Percentiles rank a stretch among this genome's conserved stretches.
Evolutionary conservation across 2,329 filamentous ascomycete species (phyloP).

Genomic region (Colletotrichum tabaci): DNA sequence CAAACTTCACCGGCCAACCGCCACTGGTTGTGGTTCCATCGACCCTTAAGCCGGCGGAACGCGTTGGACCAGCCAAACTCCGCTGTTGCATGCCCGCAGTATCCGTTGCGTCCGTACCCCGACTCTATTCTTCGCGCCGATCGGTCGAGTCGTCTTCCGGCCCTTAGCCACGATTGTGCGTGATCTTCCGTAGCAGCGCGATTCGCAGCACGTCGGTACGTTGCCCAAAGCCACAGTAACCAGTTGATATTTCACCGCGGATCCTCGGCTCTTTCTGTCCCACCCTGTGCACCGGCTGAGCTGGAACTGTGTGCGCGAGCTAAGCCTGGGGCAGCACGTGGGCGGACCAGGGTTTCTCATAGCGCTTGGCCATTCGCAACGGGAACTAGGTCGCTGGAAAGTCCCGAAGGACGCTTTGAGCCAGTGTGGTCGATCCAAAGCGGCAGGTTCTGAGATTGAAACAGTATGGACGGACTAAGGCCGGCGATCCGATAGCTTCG

Average conservation of each 20-base stretch:
- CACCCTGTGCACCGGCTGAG: too few species aligned
- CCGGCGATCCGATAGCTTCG: neutral
- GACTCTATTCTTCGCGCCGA: neutral
- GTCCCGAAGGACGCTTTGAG: too few species aligned
- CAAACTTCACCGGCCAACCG: neutral
- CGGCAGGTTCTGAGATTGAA: neutral
- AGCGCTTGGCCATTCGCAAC: neutral
- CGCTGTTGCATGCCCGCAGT: neutral
- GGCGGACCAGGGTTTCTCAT: neutral
- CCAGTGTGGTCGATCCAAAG: neutral
- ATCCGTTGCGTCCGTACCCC: slow-evolving; percentile 26
- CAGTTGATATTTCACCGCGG: too few species aligned
- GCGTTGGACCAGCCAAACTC: slow-evolving; percentile 7
- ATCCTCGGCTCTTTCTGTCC: neutral
- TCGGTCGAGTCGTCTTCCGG: neutral
- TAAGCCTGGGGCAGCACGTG: slow-evolving; percentile 27
- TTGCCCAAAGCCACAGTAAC: neutral
- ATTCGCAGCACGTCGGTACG: neutral
- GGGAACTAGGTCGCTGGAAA: slow-evolving; percentile 4
- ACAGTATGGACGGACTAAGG: slow-evolving; percentile 19
- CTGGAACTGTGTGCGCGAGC: neutral
- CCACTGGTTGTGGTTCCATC: neutral
- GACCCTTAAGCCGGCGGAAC: neutral
- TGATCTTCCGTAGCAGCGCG: slow-evolving; percentile 1
- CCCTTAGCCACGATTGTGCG: neutral